These are phyloP conservation scores for Zygotorulaspora sp. DNA, from an alignment of 805 yeast genomes.

Conservation along the genomic window DNA sequence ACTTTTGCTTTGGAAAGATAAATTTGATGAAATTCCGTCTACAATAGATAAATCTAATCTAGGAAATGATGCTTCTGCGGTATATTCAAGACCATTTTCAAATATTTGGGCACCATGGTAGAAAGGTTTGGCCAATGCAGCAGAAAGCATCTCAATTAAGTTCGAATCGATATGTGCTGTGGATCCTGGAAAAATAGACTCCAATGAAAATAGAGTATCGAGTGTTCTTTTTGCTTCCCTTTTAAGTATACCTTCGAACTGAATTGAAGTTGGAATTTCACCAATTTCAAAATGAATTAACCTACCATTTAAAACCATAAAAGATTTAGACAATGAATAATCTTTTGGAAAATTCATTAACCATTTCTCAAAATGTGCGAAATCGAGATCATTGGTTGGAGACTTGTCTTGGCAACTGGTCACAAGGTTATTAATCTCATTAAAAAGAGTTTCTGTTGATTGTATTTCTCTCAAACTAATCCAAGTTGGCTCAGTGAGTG, in stretches of 20 bases:
- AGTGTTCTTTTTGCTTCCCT: slow-evolving; percentile 49
- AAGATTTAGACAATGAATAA: slow-evolving; percentile 33
- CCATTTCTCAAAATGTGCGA: slow-evolving; percentile 20
- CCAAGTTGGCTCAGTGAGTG: slow-evolving; percentile 22
- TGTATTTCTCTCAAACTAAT: slow-evolving; percentile 9
- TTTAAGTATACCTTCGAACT: slow-evolving; percentile 40
- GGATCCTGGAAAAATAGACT: slow-evolving; percentile 18
- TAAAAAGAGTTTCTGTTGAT: slow-evolving; percentile 28
- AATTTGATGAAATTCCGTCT: slow-evolving; percentile 14
- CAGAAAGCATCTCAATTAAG: slow-evolving; percentile 46
- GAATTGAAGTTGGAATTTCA: slow-evolving; percentile 23
- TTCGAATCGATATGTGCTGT: slow-evolving; percentile 32
- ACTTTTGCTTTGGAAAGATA: slow-evolving; percentile 26
- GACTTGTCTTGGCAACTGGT: background rate
- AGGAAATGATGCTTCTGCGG: slow-evolving; percentile 41
- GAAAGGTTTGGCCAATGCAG: slow-evolving; percentile 43
- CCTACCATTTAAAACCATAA: slow-evolving; percentile 54
- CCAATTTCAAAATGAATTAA: slow-evolving; percentile 36
- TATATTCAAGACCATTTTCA: slow-evolving; percentile 38
- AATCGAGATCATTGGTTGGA: slow-evolving; percentile 13
- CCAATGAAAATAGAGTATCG: slow-evolving; percentile 29
- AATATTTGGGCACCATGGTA: slow-evolving; percentile 30
- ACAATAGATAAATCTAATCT: slow-evolving; percentile 43
- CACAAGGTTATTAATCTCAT: slow-evolving; percentile 12
- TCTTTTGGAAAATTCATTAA: slow-evolving; percentile 23